Percentiles rank a stretch among this genome's conserved stretches.
These are phyloP conservation scores for Fusarium nematophilum DNA, from an alignment of 2,329 filamentous ascomycete species.

Conservation along the genomic window DNA sequence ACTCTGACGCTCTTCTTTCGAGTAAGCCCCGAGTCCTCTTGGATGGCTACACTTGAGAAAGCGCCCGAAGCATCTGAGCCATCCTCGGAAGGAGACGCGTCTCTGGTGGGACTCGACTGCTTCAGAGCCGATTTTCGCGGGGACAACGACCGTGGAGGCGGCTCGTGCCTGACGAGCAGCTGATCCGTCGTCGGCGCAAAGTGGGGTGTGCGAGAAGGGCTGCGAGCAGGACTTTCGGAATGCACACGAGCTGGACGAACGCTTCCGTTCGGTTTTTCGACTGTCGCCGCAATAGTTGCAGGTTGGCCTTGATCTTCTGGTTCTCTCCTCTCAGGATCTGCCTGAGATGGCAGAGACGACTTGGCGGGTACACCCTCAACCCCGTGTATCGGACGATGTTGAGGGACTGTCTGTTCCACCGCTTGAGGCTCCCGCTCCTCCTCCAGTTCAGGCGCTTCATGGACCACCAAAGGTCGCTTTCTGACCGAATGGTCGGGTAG, in stretches of 20 bases:
- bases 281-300: neutral
- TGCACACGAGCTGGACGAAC: constrained; percentile 50
- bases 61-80: constrained; percentile 57
- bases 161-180: constrained; percentile 72
- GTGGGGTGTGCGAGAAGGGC: constrained; percentile 73
- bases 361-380: constrained; percentile 52
- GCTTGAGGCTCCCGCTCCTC: constrained; percentile 43
- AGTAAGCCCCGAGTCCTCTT: constrained; percentile 52
- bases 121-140: constrained; percentile 84
- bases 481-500: constrained; percentile 11
- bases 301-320: neutral
- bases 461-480: constrained; percentile 58
- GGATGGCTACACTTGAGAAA: constrained; percentile 36
- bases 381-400: constrained; percentile 30
- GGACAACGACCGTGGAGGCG: constrained; percentile 76
- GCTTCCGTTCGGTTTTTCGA: constrained; percentile 32
- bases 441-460: constrained; percentile 58
- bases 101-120: constrained; percentile 64
- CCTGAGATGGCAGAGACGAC: constrained; percentile 16
- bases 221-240: constrained; percentile 73
- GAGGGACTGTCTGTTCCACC: constrained; percentile 12
- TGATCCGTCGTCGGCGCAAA: constrained; percentile 70
- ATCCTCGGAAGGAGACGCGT: constrained; percentile 62
- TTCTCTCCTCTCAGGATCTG: constrained; percentile 6
- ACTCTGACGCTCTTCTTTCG: constrained; percentile 77